These are phyloP conservation scores for Euphorbia schlechtendalii DNA, from an alignment of 441 rosid genomes.

Conservation along the genomic window DNA sequence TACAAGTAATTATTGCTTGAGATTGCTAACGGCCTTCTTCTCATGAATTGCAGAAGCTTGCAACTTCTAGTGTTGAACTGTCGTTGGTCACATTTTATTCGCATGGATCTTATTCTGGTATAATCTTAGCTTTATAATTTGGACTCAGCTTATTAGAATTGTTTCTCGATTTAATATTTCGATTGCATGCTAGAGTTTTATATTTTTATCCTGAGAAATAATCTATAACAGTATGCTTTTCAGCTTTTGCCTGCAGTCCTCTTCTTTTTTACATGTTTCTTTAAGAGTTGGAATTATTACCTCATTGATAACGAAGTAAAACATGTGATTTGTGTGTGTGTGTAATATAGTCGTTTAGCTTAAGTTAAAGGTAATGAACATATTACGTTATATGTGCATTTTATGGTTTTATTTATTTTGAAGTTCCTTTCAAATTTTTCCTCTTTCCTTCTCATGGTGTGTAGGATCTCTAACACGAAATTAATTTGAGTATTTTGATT, in stretches of 20 bases:
- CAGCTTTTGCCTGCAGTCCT: not conserved
- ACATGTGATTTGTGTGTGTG: no score
- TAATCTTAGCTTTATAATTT: slow-evolving; percentile 20
- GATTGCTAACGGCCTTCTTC: not conserved
- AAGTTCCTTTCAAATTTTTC: no score
- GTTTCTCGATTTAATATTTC: slow-evolving; percentile 3
- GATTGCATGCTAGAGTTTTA: slow-evolving; percentile 11
- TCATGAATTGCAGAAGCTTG: slow-evolving; percentile 45
- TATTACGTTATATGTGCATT: no score
- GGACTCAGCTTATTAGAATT: slow-evolving; percentile 9
- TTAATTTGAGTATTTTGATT: not conserved
- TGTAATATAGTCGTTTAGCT: no score
- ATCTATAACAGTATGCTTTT: not conserved
- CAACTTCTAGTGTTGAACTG: slow-evolving; percentile 57
- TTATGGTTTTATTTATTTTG: not conserved
- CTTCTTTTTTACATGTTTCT: not conserved
- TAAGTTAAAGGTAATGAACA: no score
- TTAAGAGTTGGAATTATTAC: no score
- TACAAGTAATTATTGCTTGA: not conserved
- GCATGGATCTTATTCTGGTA: slow-evolving; percentile 70
- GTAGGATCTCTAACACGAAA: not conserved
- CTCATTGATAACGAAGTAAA: no score
- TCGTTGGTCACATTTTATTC: slow-evolving; percentile 9
- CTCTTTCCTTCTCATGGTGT: no score
- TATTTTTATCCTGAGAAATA: slow-evolving; percentile 5